These are phyloP conservation scores for Taphrina pruni DNA, from an alignment of 1,139 yeast species.

Conservation along the genomic window DNA sequence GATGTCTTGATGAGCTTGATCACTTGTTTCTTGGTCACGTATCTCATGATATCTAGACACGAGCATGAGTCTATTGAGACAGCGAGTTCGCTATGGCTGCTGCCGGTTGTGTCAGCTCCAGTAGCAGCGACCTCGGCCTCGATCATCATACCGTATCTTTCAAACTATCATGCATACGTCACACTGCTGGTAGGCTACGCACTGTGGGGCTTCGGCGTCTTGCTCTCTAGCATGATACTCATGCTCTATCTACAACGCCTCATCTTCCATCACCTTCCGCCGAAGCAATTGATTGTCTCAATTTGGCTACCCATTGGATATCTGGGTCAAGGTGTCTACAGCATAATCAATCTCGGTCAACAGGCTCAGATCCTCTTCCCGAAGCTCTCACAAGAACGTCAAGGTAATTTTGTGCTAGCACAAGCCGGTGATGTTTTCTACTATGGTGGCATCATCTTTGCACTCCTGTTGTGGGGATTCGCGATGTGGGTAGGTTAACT, in stretches of 20 bases:
- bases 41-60: conserved; percentile 38
- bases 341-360: conserved; percentile 32
- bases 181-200: conserved; percentile 29
- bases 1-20: conserved; percentile 26
- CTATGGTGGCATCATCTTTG: conserved; percentile 21
- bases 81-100: conserved; percentile 38
- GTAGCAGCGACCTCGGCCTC: conserved; percentile 34
- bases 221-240: conserved; percentile 37
- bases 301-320: conserved; percentile 39
- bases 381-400: conserved; percentile 2
- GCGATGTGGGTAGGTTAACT: conserved; percentile 27
- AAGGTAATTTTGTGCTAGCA: conserved; percentile 14
- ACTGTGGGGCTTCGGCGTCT: conserved; percentile 37
- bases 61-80: conserved; percentile 25
- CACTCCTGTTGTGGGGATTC: conserved; percentile 32
- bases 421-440: conserved; percentile 27
- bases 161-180: conserved; percentile 25
- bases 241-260: conserved; percentile 35
- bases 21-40: conserved; percentile 32
- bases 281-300: conserved; percentile 34
- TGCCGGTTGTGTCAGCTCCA: conserved; percentile 37
- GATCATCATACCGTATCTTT: conserved; percentile 30
- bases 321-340: conserved; percentile 30
- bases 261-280: conserved; percentile 35
- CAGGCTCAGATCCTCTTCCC: conserved; percentile 20